These are phyloP conservation scores for Cairneyella variabilis DNA, from an alignment of 495 filamentous ascomycete species.

Conservation along the genomic window DNA sequence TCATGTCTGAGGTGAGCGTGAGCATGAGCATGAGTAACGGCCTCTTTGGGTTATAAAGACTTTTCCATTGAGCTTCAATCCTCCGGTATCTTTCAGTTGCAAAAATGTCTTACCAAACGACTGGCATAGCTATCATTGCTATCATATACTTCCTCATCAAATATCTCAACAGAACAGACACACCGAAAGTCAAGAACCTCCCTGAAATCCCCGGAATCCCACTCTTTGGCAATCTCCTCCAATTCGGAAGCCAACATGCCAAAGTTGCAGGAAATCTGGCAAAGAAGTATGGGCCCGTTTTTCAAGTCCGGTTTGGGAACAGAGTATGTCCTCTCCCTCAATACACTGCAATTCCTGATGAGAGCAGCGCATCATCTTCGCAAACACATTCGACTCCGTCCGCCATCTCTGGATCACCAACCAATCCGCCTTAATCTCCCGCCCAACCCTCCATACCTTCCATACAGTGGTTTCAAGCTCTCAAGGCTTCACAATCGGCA, in stretches of 20 bases:
- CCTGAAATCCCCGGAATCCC: constrained; percentile 62
- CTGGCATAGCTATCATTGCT: constrained; percentile 39
- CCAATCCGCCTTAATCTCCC: constrained; percentile 64
- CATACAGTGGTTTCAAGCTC: constrained; percentile 66
- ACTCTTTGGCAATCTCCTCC: constrained; percentile 59
- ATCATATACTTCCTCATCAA: constrained; percentile 48
- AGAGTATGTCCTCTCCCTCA: constrained; percentile 42
- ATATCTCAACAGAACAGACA: constrained; percentile 53
- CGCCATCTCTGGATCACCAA: constrained; percentile 69
- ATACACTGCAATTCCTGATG: neutral
- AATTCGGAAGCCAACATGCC: constrained; percentile 55
- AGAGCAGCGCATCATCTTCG: constrained; percentile 58
- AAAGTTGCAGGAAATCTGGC: constrained; percentile 49
- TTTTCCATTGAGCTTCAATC: neutral
- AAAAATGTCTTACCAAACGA: constrained; percentile 40
- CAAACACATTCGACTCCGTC: constrained; percentile 66
- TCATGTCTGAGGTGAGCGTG: too few relatives aligned
- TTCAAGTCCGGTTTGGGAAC: constrained; percentile 65
- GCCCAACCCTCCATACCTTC: constrained; percentile 68
- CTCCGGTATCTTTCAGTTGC: neutral
- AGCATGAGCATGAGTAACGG: too few relatives aligned
- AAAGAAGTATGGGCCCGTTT: constrained; percentile 61
- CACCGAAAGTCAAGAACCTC: constrained; percentile 59
- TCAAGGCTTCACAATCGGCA: constrained; percentile 71
- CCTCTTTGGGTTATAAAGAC: too few relatives aligned